phyloP scores from a whole-genome alignment of 2,329 filamentous ascomycete genomes.

The Sporothrix luriei region DNA sequence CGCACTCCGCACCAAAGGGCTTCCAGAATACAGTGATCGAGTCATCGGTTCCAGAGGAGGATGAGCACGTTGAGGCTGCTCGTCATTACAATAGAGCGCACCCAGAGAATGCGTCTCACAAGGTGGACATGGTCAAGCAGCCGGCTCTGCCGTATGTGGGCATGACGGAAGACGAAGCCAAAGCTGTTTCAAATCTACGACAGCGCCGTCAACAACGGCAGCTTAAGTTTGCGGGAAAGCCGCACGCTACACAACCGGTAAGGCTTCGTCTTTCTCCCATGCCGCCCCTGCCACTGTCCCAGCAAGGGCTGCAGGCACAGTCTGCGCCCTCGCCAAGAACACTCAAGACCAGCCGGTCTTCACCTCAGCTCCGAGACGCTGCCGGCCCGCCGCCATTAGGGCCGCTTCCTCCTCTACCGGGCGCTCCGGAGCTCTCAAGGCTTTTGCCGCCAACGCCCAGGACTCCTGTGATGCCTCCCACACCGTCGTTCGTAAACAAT shows the following conservation, averaged over 20 bases:
- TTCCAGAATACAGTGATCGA: conserved; percentile 32
- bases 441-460: conserved; percentile 18
- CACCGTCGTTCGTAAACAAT: background rate
- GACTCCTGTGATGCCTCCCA: background rate
- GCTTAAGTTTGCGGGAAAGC: conserved; percentile 30
- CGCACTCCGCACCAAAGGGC: conserved; percentile 25
- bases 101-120: background rate
- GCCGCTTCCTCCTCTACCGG: conserved; percentile 33
- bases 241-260: conserved; percentile 27
- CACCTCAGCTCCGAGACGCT: conserved; percentile 33
- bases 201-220: conserved; percentile 33
- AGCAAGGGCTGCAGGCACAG: background rate
- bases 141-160: background rate
- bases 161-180: background rate
- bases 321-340: conserved; percentile 9
- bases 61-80: conserved; percentile 14
- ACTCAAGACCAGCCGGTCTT: conserved; percentile 33
- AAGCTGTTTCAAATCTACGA: conserved; percentile 26
- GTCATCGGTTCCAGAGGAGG: conserved; percentile 31
- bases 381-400: conserved; percentile 28
- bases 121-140: background rate
- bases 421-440: conserved; percentile 22
- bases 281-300: conserved; percentile 24
- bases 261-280: conserved; percentile 29
- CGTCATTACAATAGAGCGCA: background rate